Evolutionary conservation across 2,329 filamentous ascomycete species (phyloP).

Genomic region (Aspergillus sp.): DNA sequence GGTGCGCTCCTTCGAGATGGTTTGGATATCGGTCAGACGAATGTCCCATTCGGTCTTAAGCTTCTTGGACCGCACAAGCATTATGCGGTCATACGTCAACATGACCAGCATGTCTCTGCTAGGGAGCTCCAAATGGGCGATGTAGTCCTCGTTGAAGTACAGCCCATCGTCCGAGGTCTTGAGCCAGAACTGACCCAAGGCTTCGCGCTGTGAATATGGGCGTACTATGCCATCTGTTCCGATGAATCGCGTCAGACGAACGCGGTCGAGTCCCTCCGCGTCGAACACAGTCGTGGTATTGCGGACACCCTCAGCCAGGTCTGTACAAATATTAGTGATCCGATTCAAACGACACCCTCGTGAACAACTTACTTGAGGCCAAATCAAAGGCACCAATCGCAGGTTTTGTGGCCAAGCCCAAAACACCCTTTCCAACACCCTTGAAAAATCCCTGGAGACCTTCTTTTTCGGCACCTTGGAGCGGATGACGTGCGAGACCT

Average conservation of each 20-base stretch:
- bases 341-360: neutral
- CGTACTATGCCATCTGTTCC: conserved; percentile 89
- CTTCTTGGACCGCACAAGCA: conserved; percentile 84
- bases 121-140: conserved; percentile 90
- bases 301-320: conserved; percentile 93
- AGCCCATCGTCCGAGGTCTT: conserved; percentile 97
- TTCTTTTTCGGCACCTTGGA: conserved; percentile 95
- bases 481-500: conserved; percentile 85
- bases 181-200: conserved; percentile 96
- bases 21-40: conserved; percentile 91
- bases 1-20: conserved; percentile 93
- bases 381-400: conserved; percentile 96
- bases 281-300: conserved; percentile 99
- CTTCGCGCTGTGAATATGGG: conserved; percentile 91
- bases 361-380: conserved; percentile 65
- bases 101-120: conserved; percentile 86
- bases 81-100: conserved; percentile 82
- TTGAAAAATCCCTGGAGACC: conserved; percentile 94
- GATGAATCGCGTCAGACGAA: conserved; percentile 90
- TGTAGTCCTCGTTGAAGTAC: conserved; percentile 97
- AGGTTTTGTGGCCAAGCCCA: conserved; percentile 94
- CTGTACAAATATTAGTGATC: conserved; percentile 24
- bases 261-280: conserved; percentile 87
- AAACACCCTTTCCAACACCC: conserved; percentile 89
- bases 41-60: conserved; percentile 95